These are phyloP conservation scores for Dictyostelium capitatum DNA, from an alignment of 78 protist genomes.

Conservation along the genomic window DNA sequence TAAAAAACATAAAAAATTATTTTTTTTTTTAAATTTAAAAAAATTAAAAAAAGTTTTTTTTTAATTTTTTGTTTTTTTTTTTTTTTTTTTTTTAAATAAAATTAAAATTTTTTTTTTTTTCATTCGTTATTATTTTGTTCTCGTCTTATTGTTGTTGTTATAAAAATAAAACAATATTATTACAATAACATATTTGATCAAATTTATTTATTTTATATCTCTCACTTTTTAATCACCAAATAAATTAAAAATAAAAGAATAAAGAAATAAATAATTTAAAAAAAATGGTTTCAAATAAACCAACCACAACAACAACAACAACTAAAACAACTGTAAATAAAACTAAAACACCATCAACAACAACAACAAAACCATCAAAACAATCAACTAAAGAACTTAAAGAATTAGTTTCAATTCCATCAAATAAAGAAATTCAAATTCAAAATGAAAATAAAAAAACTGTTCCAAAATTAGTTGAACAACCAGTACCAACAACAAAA, in stretches of 20 bases:
- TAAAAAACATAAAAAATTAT: background rate
- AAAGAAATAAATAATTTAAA: background rate
- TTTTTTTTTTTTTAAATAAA: background rate
- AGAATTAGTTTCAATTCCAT: slow-evolving; percentile 25
- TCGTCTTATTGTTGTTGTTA: no score
- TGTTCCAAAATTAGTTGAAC: slow-evolving; percentile 15
- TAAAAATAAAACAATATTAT: no score
- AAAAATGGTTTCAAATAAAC: background rate
- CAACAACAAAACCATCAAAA: background rate
- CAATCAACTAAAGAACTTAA: background rate
- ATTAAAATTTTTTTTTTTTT: background rate
- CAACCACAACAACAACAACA: background rate
- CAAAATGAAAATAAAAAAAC: background rate
- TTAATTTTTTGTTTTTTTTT: no score
- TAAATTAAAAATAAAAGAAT: no score
- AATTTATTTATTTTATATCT: no score
- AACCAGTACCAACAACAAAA: background rate
- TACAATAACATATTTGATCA: background rate
- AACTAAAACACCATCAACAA: background rate
- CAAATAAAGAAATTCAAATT: background rate
- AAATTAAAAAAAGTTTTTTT: background rate
- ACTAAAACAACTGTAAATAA: background rate
- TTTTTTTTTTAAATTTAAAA: no score
- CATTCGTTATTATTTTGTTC: background rate
- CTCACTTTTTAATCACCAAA: no score